These are phyloP conservation scores for Entrophospora sp. DNA, from an alignment of 192 early-diverging fungal species.

Conservation along the genomic window DNA sequence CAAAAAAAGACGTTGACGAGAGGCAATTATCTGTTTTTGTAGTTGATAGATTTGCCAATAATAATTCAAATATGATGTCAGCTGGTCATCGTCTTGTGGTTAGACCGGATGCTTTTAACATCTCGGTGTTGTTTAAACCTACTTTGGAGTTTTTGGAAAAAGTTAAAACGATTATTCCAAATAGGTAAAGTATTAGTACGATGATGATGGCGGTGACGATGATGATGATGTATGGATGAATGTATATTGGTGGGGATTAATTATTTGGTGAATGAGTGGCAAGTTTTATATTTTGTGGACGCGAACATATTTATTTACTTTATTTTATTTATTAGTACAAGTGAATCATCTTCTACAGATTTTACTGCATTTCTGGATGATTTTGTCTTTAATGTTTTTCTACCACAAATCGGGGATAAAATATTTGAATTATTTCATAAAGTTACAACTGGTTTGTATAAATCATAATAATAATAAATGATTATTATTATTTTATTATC, in stretches of 20 bases:
- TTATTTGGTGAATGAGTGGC: too few relatives aligned
- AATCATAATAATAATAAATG: too few relatives aligned
- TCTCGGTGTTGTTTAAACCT: conserved; percentile 59
- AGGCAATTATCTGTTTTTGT: conserved; percentile 22
- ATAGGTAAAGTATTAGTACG: too few relatives aligned
- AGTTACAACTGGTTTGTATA: conserved; percentile 53
- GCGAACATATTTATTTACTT: too few relatives aligned
- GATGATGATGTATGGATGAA: too few relatives aligned
- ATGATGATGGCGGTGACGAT: too few relatives aligned
- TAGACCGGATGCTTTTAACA: conserved; percentile 56
- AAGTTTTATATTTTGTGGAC: too few relatives aligned
- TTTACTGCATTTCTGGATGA: conserved; percentile 66
- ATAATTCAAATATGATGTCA: conserved; percentile 39
- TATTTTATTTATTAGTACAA: too few relatives aligned
- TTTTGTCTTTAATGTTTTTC: conserved; percentile 70
- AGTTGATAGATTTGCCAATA: conserved; percentile 58
- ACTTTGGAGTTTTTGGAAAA: conserved; percentile 52
- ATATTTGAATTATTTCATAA: conserved; percentile 63
- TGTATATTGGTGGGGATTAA: too few relatives aligned
- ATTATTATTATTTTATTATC: too few relatives aligned
- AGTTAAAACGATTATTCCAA: conserved; percentile 43
- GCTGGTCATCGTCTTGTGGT: conserved; percentile 60
- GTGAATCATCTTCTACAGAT: conserved; percentile 31
- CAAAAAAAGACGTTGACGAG: conserved; percentile 10
- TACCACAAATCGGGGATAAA: conserved; percentile 80